Evolutionary conservation across 116 monocot species (phyloP), one percentile per base, ranked within the genome.

Genomic region (Thalassia testudinum): DNA sequence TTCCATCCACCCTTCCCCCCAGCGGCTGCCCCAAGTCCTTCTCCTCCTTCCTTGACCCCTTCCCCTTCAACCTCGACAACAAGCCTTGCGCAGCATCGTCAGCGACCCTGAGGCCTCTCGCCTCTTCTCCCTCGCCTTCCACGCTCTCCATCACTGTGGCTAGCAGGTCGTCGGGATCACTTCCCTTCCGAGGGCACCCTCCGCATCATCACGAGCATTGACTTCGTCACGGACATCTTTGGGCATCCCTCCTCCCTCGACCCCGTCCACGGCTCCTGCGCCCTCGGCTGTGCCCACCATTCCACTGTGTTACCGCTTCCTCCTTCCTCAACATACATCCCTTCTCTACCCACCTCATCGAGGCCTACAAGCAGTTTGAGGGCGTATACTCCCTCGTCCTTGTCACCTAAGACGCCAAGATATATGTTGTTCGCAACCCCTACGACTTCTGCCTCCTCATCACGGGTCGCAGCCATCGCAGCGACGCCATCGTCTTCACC

Each of bases 281-380:
- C 92, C 66, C 75, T 92, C 54, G 92, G 92, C 18, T 87, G 87
- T 58, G 87, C 83, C 49, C 74, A 87, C 37, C 87, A 92, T 63
- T 86, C 92, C 59, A 92, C 87, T 43, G 72, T 24, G 77, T 92
- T 48, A 83, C 92, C 21, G 64, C 70, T 42, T 82, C 82, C n/a
- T 56, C 47, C 24, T 75, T 77, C 24, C 70, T 86, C 19, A n/a
- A n/a, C n/a, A n/a, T n/a, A n/a, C n/a, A n/a, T n/a, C 86, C 92
- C 5, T 77, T 92, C 43, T 52, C 86, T 18, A 59, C 77, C 17
- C 70, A 86, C 26, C 57, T 92, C 26, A 62, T 74, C 49, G 86
- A 86, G 56, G 81, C 86, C 5, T 86, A 82, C 59, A 74, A 77
- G 50, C 49, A 70, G 51, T 64, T 92, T 3, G 62, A 74, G 16